These are phyloP conservation scores for Fusarium aywerte DNA, from an alignment of 2,329 filamentous ascomycete species.

Conservation along the genomic window DNA sequence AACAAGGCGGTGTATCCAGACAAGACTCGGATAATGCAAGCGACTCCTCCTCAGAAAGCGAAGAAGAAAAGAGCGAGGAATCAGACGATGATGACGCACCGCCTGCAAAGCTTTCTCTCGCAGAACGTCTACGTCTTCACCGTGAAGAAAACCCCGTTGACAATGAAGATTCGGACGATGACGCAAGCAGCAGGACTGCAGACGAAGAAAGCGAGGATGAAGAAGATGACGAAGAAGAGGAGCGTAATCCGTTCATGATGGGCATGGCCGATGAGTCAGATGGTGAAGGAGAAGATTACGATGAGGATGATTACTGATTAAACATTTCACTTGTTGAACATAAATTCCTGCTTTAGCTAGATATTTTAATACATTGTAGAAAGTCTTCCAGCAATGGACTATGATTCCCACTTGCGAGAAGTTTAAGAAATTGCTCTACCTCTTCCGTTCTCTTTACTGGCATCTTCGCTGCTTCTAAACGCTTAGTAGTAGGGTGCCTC, in stretches of 20 bases:
- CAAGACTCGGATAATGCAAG: neutral
- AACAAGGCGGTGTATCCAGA: slow-evolving; percentile 27
- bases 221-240: slow-evolving; percentile 37
- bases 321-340: neutral
- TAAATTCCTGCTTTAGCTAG: neutral
- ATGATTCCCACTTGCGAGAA: slow-evolving; percentile 49
- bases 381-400: slow-evolving; percentile 40
- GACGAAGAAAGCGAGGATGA: slow-evolving; percentile 35
- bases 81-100: slow-evolving; percentile 29
- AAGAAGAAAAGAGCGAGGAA: slow-evolving; percentile 15
- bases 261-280: slow-evolving; percentile 51
- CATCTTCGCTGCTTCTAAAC: slow-evolving; percentile 56
- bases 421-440: slow-evolving; percentile 56
- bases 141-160: slow-evolving; percentile 37
- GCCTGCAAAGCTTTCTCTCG: slow-evolving; percentile 24
- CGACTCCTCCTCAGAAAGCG: slow-evolving; percentile 2
- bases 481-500: slow-evolving; percentile 58
- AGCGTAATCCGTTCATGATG: slow-evolving; percentile 46
- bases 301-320: slow-evolving; percentile 30
- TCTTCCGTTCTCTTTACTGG: slow-evolving; percentile 51
- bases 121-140: slow-evolving; percentile 33
- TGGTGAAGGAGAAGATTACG: slow-evolving; percentile 40
- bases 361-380: slow-evolving; percentile 17
- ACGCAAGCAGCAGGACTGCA: slow-evolving; percentile 35
- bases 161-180: slow-evolving; percentile 17